Conservation (phyloP, 1,284 basidiomycete genomes). For the Cerioporus squamosus region DNA sequence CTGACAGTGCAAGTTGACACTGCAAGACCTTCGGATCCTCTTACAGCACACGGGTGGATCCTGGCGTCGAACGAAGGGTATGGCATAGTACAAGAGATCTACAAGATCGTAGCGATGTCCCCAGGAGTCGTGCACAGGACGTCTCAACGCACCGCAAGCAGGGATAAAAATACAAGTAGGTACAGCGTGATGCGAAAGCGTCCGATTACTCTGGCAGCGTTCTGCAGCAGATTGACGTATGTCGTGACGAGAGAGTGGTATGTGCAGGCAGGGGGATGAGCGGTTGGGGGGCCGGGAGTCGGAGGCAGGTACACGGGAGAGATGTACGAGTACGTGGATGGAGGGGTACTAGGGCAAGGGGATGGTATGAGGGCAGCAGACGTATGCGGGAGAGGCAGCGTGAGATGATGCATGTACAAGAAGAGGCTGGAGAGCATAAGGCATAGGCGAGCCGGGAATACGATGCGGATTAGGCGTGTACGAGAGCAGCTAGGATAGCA, state of each 20-base stretch:
- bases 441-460: constrained; percentile 18
- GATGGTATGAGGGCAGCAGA: too few species aligned
- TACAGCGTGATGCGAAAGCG: constrained; percentile 18
- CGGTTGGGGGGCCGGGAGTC: background rate
- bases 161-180: constrained; percentile 18
- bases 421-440: constrained; percentile 11
- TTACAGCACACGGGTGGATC: too few species aligned
- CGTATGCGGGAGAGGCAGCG: background rate
- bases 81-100: constrained; percentile 20
- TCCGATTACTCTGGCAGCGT: constrained; percentile 13
- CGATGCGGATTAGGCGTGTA: constrained; percentile 21
- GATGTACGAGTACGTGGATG: constrained; percentile 4
- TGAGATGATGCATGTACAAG: constrained; percentile 18
- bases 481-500: constrained; percentile 27
- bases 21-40: too few species aligned
- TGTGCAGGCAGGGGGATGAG: background rate
- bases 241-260: background rate
- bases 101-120: constrained; percentile 2
- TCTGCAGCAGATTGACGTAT: background rate
- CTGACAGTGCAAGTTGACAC: too few species aligned
- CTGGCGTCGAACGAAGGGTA: background rate
- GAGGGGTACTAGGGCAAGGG: background rate
- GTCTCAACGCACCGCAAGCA: constrained; percentile 10
- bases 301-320: background rate
- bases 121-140: constrained; percentile 14